Conservation (phyloP, 768 basidiomycete genomes). For the Tulasnella sp. region DNA sequence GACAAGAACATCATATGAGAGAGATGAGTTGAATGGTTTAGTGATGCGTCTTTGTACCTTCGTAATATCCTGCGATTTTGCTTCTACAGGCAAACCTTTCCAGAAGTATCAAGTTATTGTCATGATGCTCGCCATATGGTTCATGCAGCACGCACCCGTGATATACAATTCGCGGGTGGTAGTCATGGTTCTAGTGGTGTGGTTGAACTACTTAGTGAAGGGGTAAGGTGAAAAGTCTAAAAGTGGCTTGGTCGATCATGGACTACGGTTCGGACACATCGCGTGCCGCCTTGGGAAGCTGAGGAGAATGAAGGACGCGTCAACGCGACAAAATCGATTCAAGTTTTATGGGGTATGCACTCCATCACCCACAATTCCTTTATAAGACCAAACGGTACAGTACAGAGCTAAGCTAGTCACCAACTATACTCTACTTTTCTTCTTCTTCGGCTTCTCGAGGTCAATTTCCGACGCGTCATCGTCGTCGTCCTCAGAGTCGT, state of each 20-base stretch:
- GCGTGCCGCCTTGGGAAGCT: too few species aligned
- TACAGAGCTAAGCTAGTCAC: too few species aligned
- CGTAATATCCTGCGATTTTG: background rate
- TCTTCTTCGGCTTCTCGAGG: conserved; percentile 59
- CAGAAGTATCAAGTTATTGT: background rate
- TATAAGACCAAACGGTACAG: too few species aligned
- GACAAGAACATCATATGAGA: background rate
- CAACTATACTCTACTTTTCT: conserved; percentile 20
- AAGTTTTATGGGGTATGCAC: too few species aligned
- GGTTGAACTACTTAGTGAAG: too few species aligned
- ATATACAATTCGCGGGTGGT: background rate
- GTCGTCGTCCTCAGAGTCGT: conserved; percentile 47
- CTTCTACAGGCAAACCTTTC: background rate
- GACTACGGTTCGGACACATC: too few species aligned
- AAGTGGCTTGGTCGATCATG: too few species aligned
- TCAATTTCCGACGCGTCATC: conserved; percentile 74
- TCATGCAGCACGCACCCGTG: background rate
- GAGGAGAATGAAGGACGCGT: too few species aligned
- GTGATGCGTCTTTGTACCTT: background rate
- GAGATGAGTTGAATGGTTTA: background rate
- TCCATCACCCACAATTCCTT: too few species aligned
- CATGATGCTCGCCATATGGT: background rate
- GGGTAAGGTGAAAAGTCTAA: too few species aligned
- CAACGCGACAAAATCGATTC: too few species aligned
- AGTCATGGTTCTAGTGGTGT: background rate